phyloP scores from a whole-genome alignment of 345 rosid species.

The Hibiscus tridactylites region DNA sequence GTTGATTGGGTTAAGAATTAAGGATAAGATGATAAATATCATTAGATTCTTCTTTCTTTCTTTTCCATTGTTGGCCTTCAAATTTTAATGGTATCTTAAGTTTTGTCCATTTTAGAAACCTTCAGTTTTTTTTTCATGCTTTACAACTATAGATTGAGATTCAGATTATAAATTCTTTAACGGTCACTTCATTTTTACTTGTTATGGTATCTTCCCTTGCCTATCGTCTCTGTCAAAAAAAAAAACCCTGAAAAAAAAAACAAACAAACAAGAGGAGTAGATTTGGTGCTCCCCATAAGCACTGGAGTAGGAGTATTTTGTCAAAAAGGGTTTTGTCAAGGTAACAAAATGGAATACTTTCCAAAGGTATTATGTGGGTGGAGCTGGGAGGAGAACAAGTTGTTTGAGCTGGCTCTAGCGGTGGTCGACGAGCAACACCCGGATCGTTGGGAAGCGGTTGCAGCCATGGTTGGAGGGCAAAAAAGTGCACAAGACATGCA shows the following conservation, averaged over 20 bases:
- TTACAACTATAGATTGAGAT: too few relatives aligned
- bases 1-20: neutral
- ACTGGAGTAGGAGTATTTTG: neutral
- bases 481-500: constrained; percentile 54
- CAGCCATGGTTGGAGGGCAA: constrained; percentile 54
- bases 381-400: constrained; percentile 80
- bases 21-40: constrained; percentile 1
- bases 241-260: too few relatives aligned
- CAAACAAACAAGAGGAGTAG: too few relatives aligned
- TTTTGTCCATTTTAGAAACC: constrained; percentile 6
- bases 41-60: neutral
- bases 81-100: constrained; percentile 12
- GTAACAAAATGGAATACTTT: constrained; percentile 24
- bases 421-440: constrained; percentile 53
- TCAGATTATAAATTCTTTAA: too few relatives aligned
- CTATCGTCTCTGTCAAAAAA: too few relatives aligned
- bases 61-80: constrained; percentile 1
- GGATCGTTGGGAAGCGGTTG: constrained; percentile 50
- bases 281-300: too few relatives aligned
- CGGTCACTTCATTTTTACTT: too few relatives aligned
- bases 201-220: too few relatives aligned
- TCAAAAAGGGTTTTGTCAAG: neutral
- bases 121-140: too few relatives aligned
- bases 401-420: constrained; percentile 60
- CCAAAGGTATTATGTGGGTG: constrained; percentile 34